These are phyloP conservation scores for Leptographium wingfieldii DNA, from an alignment of 2,329 filamentous ascomycete species.

Conservation along the genomic window DNA sequence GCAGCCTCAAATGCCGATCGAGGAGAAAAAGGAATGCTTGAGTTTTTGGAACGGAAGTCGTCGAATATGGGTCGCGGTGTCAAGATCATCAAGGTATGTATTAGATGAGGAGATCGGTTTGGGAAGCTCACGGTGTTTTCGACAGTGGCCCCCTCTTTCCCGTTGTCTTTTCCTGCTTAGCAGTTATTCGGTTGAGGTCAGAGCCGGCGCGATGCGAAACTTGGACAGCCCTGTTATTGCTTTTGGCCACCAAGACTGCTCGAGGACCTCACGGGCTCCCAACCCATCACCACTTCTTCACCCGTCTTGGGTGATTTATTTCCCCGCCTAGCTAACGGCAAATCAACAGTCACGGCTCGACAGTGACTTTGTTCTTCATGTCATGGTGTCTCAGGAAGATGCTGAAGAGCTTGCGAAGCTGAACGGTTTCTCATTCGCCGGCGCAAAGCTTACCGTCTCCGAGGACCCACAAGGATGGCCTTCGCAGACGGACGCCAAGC, in stretches of 20 bases:
- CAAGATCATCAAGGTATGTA: slow-evolving; percentile 68
- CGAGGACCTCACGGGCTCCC: slow-evolving; percentile 1
- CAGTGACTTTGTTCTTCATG: slow-evolving; percentile 52
- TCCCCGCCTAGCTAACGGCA: slow-evolving; percentile 48
- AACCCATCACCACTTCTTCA: neutral
- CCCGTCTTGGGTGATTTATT: slow-evolving; percentile 16
- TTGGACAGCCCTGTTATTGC: neutral
- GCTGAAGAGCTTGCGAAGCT: slow-evolving; percentile 52
- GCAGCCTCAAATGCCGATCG: slow-evolving; percentile 53
- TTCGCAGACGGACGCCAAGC: slow-evolving; percentile 11
- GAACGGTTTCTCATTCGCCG: slow-evolving; percentile 57
- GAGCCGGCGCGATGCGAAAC: neutral
- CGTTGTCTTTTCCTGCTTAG: neutral
- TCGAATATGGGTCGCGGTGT: slow-evolving; percentile 42
- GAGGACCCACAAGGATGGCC: slow-evolving; percentile 31
- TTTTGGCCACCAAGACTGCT: slow-evolving; percentile 1
- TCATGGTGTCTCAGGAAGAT: slow-evolving; percentile 53
- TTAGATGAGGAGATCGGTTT: slow-evolving; percentile 8
- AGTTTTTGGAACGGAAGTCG: slow-evolving; percentile 61
- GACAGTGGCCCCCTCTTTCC: neutral
- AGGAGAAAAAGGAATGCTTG: slow-evolving; percentile 50
- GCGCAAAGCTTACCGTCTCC: slow-evolving; percentile 44
- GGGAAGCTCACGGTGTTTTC: slow-evolving; percentile 1
- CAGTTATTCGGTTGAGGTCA: neutral
- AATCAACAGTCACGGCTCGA: slow-evolving; percentile 50